Evolutionary conservation across 2,329 filamentous ascomycete species (phyloP).

Genomic region (Dothideomycetes sp.): DNA sequence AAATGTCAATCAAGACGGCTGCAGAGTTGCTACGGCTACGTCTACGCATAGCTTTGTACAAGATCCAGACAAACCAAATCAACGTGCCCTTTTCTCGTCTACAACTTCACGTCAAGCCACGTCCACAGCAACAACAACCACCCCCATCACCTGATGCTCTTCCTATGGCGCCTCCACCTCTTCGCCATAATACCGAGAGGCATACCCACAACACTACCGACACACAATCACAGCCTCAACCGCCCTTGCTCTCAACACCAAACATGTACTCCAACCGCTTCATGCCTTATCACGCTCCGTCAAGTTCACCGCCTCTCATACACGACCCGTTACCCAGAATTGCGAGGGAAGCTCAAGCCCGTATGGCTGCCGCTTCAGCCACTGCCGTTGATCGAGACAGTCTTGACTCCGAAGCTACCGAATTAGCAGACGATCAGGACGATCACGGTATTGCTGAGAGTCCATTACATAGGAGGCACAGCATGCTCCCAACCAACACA

Average conservation of each 20-base stretch:
- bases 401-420: conserved; percentile 12
- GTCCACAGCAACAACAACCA: conserved; percentile 2
- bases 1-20: conserved; percentile 26
- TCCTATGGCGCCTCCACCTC: conserved; percentile 6
- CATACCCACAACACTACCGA: not conserved
- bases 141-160: conserved; percentile 3
- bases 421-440: conserved; percentile 11
- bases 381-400: conserved; percentile 5
- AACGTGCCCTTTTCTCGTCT: conserved; percentile 55
- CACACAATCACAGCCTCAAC: conserved; percentile 1
- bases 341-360: conserved; percentile 4
- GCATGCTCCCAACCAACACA: conserved; percentile 1
- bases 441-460: conserved; percentile 5
- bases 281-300: conserved; percentile 8
- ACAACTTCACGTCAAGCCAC: conserved; percentile 17
- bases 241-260: conserved; percentile 5
- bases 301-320: conserved; percentile 7
- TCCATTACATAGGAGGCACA: conserved; percentile 5
- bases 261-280: conserved; percentile 13
- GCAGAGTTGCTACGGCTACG: conserved; percentile 58
- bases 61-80: conserved; percentile 63
- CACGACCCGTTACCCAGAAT: conserved; percentile 8
- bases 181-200: conserved; percentile 1
- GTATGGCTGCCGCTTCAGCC: conserved; percentile 9
- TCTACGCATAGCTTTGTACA: conserved; percentile 65